These are phyloP conservation scores for Trichoderma citrinoviride DNA, from an alignment of 2,329 filamentous ascomycete genomes.

Conservation along the genomic window DNA sequence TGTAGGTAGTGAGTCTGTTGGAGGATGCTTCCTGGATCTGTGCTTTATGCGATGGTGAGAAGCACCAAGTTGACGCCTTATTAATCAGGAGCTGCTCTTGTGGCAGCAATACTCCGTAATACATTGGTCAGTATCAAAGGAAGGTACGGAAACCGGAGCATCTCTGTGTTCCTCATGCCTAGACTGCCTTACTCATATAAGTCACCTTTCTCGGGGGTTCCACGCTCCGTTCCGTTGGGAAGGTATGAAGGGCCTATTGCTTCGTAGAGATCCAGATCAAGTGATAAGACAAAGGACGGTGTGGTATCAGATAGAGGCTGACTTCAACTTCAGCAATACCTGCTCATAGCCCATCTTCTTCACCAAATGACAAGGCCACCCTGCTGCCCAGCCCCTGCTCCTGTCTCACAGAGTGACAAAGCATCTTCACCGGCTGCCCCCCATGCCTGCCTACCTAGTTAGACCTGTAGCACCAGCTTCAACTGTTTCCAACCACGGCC, in stretches of 20 bases:
- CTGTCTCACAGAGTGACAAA: not conserved
- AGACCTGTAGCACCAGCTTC: not conserved
- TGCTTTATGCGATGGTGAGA: not conserved
- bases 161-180: not conserved
- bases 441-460: not conserved
- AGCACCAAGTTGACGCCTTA: not conserved
- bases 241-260: too few species aligned
- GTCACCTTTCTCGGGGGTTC: too few species aligned
- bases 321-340: too few species aligned
- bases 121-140: not conserved
- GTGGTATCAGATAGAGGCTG: too few species aligned
- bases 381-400: not conserved
- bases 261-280: too few species aligned
- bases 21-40: not conserved
- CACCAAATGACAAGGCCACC: not conserved
- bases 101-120: too few species aligned
- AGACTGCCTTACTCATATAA: too few species aligned
- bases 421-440: not conserved
- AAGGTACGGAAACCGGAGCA: slow-evolving; percentile 3
- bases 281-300: too few species aligned
- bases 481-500: not conserved
- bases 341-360: not conserved
- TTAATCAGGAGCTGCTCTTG: too few species aligned
- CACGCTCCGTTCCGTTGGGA: too few species aligned
- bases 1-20: not conserved